Base-by-base conservation (phyloP, 768 basidiomycete genomes). In the Inosperma sp. region DNA sequence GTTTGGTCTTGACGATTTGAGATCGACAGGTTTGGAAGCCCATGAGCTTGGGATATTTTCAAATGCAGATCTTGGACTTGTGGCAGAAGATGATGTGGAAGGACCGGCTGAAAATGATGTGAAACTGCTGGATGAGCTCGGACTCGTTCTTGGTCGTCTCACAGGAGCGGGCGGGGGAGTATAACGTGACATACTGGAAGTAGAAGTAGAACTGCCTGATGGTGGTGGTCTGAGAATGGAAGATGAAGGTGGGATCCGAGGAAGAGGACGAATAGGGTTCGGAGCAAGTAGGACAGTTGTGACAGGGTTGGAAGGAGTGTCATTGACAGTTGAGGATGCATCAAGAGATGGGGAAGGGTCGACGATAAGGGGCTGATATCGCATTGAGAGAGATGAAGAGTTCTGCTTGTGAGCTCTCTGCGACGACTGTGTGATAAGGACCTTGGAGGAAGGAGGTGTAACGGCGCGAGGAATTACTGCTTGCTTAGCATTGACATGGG, bases 311-410 rank as follows among this genome's bases (percentile, higher is more conserved):
- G 59, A 25, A n/a, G 51, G 31, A 48, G 49, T 33, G 10, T 41
- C n/a, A n/a, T n/a, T 42, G 3, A 46, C 29, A 44, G 59, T 19
- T 5, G 42, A 6, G 8, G 56, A 31, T 5, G 49, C 10, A 7
- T 49, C 26, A 23, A 25, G 22, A 26, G 47, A 13, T 16, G 51
- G 27, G 4, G n/a, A n/a, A n/a, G 53, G 56, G 40, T 63, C 62
- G 4, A 64, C 62, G 7, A 61, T 56, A 48, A 66, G 51, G 10
- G 68, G 50, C 40, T 65, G 68, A 48, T 64, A 64, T 19, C 61
- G 59, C 50, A 65, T 64, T n/a, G 57, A 59, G 1, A 65, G 43
- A 17, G 56, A 59, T 21, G 54, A 47, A 13, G 56, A 34, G 25
- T 56, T 59, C 34, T 46, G 21, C 17, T 55, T 54, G 26, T 57